Base-by-base conservation (phyloP, 495 filamentous ascomycete genomes). In the Tuber melanosporum region DNA sequence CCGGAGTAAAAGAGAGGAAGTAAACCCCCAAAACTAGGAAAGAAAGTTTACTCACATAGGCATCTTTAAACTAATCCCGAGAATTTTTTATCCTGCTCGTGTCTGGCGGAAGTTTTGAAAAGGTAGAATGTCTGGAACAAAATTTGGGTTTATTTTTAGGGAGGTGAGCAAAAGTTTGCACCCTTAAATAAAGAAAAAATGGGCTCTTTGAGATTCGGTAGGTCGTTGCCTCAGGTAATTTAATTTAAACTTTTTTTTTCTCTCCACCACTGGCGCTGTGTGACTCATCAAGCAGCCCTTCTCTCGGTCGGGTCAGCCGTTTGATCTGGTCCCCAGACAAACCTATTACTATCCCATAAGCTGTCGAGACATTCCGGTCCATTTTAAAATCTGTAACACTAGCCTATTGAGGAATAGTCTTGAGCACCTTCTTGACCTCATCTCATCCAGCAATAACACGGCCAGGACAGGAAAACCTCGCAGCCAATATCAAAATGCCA, bases 41-140 rank as follows among this genome's bases (percentile, higher is more conserved):
- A 43, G n/a, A 72, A 66, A 41, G 70, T 72, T 46, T 52, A 52
- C 75, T 69, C 71, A 82, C 80, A 82, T 82, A 52, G 80, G 80
- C 80, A 82, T 80, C 14, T 80, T 71, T 66, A 9, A 73, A 32
- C 71, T 76, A 45, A 75, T 73, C 39, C n/a, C 32, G 80, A 76
- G 75, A 15, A 57, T 22, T 32, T 62, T 12, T 44, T 32, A 19
- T 42, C 12, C 42, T 8, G 42, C 73, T n/a, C 26, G n/a, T 66
- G 15, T 8, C 57, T 26, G 26, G 57, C 26, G 57, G 36, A 43
- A 47, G 70, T 73, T 73, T 73, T 47, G 36, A 49, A 73, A 26
- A 6, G 10, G 9, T 6, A 41, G 43, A 72, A 42, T 42, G 19
- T 41, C 9, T 71, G 42, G 47, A 45, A 36, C 7, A 52, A 22